Evolutionary conservation across 2,329 filamentous ascomycete genomes (phyloP), one percentile per base, ranked within the genome.

Genomic region (Ophioceras dolichostomum): DNA sequence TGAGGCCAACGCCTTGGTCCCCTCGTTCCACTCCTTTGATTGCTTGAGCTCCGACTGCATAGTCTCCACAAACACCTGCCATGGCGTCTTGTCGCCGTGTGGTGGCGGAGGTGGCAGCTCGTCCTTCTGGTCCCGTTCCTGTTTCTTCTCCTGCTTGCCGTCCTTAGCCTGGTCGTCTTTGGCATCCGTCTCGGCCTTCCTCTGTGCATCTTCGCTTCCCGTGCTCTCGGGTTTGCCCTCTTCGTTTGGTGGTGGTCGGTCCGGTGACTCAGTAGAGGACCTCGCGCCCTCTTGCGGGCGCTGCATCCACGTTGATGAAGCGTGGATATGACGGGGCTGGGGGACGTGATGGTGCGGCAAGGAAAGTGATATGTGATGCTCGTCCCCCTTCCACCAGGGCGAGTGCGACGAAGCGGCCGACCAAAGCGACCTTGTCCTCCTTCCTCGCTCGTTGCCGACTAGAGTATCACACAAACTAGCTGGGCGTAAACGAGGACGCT

Each of bases 21-120:
- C 94, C 55, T 98, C 91, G 54, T 98, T 94, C 91, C 91, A 98
- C 59, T 98, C 91, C 56, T 96, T 94, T 13, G 88, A 96, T 37
- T 86, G 83, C 60, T 95, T 87, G 64, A 98, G 94, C 61, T 98
- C 91, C 40, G 70, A 73, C 58, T 85, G 77, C 61, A 98, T 76
- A n/a, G 91, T 98, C 55, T 98, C 91, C 53, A 85, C 85, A 65
- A 98, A 98, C 22, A 98, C 91, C 58, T 96, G 86, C 88, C 91
- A 96, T 38, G 91, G 91, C 3, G 89, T 91, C 69, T 98, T 98
- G 65, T 94, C 87, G 43, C 91, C 91, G 54, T 98, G 91, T 16
- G 88, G 89, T n/a, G 91, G 89, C 17, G 89, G 85, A 10, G 80
- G 20, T 75, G 60, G 43, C 32, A 71, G 59, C 36, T 69, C 58